Evolutionary conservation across 1,284 basidiomycete species (phyloP), one percentile per base, ranked within the genome.

Genomic region (Cryptococcus jaspeensis): DNA sequence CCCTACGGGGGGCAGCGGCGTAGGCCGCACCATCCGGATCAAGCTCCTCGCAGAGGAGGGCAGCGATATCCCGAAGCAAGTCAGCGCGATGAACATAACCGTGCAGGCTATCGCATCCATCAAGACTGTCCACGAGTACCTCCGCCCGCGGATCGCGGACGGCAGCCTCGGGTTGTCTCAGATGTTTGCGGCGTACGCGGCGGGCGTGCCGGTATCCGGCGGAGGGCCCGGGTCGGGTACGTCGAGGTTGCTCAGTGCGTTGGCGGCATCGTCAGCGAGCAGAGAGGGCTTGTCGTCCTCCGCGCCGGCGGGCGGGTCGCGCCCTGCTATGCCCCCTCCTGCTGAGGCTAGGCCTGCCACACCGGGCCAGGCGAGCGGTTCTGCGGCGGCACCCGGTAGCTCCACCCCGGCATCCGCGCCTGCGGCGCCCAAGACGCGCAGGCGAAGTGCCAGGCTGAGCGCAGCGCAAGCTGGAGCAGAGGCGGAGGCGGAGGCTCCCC

Each of bases 71-170:
- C 92, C 93, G 7, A 85, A 87, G 53, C 87, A 84, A 67, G 83
- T 92, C 56, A 87, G 88, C 64, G 91, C 91, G 62, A 89, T 97
- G 64, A 89, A 92, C 46, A 90, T 96, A 37, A 96, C 92, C 3
- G 95, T 97, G 59, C 93, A 96, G 71, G 93, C 92, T 3, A 95
- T 97, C 58, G 93, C 94, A 0, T 95, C 92, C 0, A 92, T 97
- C 82, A 91, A 94, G 75, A 91, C 92, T 0, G 82, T 97, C 35
- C 91, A 95, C 68, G 92, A 95, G 74, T 97, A 96, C 73, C 83
- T 97, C 12, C 87, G 92, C 0, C 93, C 93, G 16, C 83, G 92
- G 8, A 87, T 97, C 22, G 82, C 90, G n/a, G 90, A 90, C 7
- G 76, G 88, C 5, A 63, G 63, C 23, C 71, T 65, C 25, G 83